Percentiles rank a stretch among this genome's conserved stretches.
Evolutionary conservation across 768 basidiomycete species (phyloP).

Genomic region (Wakefieldia striispora): DNA sequence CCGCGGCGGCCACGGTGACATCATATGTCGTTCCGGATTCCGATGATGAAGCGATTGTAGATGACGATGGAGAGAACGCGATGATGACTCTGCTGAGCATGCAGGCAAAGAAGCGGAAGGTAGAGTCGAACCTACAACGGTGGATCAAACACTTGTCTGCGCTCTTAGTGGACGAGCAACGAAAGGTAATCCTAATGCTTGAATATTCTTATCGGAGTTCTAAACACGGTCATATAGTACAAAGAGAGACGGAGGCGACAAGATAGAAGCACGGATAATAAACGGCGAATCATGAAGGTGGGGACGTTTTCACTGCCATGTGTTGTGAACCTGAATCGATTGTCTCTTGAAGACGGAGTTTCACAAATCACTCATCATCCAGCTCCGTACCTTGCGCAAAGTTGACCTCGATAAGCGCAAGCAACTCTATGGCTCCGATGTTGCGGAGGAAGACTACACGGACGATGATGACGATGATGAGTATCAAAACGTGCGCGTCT

Average conservation of each 20-base stretch:
- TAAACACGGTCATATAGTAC: conserved; percentile 40
- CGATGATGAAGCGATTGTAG: conserved; percentile 59
- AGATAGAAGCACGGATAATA: conserved; percentile 47
- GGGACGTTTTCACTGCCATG: conserved; percentile 10
- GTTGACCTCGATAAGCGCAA: conserved; percentile 52
- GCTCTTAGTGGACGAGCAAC: conserved; percentile 63
- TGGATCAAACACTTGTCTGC: conserved; percentile 69
- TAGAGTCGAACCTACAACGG: conserved; percentile 49
- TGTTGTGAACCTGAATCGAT: not conserved
- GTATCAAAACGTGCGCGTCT: conserved; percentile 29
- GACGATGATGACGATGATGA: conserved; percentile 36
- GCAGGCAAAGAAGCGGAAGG: conserved; percentile 36
- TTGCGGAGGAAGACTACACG: conserved; percentile 36
- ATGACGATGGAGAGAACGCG: conserved; percentile 36
- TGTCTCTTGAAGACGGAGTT: conserved; percentile 56
- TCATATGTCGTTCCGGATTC: conserved; percentile 71
- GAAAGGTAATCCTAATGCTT: conserved; percentile 47
- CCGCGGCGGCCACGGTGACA: conserved; percentile 47
- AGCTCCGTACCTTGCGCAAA: conserved; percentile 61
- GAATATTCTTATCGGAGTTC: conserved; percentile 2
- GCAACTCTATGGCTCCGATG: conserved; percentile 40
- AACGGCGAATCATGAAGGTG: conserved; percentile 60
- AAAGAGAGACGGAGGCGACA: conserved; percentile 58
- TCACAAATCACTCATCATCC: conserved; percentile 55
- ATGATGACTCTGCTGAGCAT: conserved; percentile 30